These are phyloP conservation scores for Streptanthus diversifolius DNA, from an alignment of 345 rosid genomes.

Conservation along the genomic window DNA sequence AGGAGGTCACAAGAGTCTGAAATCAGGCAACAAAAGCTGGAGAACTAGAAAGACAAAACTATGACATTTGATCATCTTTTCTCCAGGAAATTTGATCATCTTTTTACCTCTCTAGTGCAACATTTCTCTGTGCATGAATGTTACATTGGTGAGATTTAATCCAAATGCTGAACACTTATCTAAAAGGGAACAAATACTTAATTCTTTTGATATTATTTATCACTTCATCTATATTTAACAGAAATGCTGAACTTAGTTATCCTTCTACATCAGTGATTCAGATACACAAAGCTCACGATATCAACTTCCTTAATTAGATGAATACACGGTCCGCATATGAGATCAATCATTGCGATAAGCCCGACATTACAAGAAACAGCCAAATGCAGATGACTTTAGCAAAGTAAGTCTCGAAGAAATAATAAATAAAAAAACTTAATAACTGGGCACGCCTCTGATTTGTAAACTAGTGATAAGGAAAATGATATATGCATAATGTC, in stretches of 20 bases:
- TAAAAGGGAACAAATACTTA: background rate
- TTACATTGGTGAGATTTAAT: background rate
- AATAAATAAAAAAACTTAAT: background rate
- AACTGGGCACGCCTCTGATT: no score
- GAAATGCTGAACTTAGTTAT: no score
- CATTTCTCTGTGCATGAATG: background rate
- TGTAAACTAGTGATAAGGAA: no score
- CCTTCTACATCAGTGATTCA: background rate
- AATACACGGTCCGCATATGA: no score
- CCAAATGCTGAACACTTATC: background rate
- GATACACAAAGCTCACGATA: background rate
- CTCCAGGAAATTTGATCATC: background rate
- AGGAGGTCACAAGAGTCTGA: no score
- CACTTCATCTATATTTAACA: background rate
- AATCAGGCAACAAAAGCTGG: no score
- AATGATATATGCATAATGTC: no score
- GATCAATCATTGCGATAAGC: background rate
- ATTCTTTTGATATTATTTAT: background rate
- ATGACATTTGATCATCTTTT: background rate
- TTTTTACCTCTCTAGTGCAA: background rate
- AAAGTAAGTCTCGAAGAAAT: background rate
- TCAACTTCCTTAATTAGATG: background rate
- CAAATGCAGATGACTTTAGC: constrained; percentile 7
- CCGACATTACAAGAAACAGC: background rate
- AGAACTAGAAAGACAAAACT: no score